phyloP scores from a whole-genome alignment of 2,329 filamentous ascomycete genomes.

The Venturia pyrina region DNA sequence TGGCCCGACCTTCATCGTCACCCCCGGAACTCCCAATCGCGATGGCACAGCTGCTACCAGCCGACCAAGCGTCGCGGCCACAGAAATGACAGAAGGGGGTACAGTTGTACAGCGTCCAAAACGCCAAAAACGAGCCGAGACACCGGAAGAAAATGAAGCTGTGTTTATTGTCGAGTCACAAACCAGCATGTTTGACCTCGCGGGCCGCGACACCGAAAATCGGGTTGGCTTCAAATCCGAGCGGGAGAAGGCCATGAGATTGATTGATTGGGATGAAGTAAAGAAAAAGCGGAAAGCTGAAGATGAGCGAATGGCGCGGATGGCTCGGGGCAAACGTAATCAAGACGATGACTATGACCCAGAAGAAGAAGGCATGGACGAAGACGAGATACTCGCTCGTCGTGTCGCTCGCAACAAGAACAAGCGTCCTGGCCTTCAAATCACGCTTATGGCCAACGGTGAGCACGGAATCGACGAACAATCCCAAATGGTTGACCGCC shows the following conservation, averaged over 20 bases:
- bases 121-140: slow-evolving; percentile 34
- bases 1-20: background rate
- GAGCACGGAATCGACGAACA: slow-evolving; percentile 30
- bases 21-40: background rate
- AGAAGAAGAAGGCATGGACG: slow-evolving; percentile 15
- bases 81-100: background rate
- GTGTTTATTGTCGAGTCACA: slow-evolving; percentile 53
- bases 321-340: slow-evolving; percentile 7
- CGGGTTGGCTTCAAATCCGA: slow-evolving; percentile 43
- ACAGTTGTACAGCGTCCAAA: slow-evolving; percentile 2
- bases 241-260: slow-evolving; percentile 60
- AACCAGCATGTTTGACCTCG: slow-evolving; percentile 63
- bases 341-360: slow-evolving; percentile 14
- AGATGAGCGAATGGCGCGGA: slow-evolving; percentile 16
- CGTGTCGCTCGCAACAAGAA: slow-evolving; percentile 17
- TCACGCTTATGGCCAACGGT: slow-evolving; percentile 59
- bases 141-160: slow-evolving; percentile 54
- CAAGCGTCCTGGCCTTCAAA: slow-evolving; percentile 26
- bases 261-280: slow-evolving; percentile 50
- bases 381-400: slow-evolving; percentile 17
- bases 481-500: slow-evolving; percentile 62
- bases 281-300: slow-evolving; percentile 21
- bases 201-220: slow-evolving; percentile 36
- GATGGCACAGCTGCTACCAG: background rate
- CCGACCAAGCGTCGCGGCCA: background rate